Evolutionary conservation across 2,329 filamentous ascomycete genomes (phyloP).

Genomic region (Coniochaeta prunicola): DNA sequence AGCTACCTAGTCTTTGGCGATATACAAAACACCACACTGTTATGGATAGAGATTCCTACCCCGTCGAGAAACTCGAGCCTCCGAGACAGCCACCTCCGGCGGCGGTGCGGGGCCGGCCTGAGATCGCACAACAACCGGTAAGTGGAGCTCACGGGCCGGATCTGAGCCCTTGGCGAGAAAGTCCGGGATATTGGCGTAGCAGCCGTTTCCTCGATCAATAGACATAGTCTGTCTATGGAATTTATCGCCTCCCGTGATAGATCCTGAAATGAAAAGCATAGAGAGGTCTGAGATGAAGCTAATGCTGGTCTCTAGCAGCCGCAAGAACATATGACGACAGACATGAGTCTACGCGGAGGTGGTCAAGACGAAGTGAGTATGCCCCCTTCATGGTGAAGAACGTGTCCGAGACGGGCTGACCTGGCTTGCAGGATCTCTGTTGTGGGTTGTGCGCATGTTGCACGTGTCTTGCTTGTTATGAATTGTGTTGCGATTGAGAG

Average conservation of each 20-base stretch:
- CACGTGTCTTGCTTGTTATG: background rate
- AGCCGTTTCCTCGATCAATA: too few species aligned
- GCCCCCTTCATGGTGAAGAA: background rate
- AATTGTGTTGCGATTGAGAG: background rate
- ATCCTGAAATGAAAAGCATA: too few species aligned
- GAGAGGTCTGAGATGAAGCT: background rate
- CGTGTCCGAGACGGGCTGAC: background rate
- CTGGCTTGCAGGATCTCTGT: background rate
- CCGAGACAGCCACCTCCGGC: background rate
- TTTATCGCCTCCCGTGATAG: too few species aligned
- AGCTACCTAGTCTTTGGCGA: too few species aligned
- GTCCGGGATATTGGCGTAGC: too few species aligned
- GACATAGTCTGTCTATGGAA: too few species aligned
- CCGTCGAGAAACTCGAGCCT: background rate
- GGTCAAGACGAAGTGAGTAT: background rate
- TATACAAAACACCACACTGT: too few species aligned
- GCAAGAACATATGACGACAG: background rate
- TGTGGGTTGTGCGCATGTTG: background rate
- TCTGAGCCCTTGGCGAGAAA: too few species aligned
- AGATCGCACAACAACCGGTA: background rate
- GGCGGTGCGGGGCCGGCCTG: background rate
- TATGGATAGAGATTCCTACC: background rate
- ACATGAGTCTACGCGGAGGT: background rate
- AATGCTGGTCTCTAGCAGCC: background rate
- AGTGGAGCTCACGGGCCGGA: background rate